These are phyloP conservation scores for Artemisia argyi DNA, from an alignment of 129 eudicot species.

Conservation along the genomic window DNA sequence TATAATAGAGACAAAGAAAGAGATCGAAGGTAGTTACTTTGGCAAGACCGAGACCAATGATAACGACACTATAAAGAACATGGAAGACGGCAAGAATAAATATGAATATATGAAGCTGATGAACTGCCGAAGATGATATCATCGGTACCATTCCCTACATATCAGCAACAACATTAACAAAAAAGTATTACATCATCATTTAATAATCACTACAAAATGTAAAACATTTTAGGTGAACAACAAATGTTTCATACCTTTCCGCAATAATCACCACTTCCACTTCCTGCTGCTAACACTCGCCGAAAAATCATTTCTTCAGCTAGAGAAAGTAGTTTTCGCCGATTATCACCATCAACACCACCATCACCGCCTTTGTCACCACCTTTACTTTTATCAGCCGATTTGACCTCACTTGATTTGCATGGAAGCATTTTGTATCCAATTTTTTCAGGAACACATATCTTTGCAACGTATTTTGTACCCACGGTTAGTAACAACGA, in stretches of 20 bases:
- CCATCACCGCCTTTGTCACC: neutral
- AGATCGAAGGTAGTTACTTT: slow-evolving; percentile 36
- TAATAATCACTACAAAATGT: neutral
- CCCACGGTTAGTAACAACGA: slow-evolving; percentile 64
- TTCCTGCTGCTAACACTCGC: slow-evolving; percentile 46
- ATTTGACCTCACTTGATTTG: neutral
- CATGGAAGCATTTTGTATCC: slow-evolving; percentile 73
- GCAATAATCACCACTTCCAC: neutral
- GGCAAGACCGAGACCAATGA: slow-evolving; percentile 62
- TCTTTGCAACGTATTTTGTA: slow-evolving; percentile 49
- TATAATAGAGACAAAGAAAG: neutral
- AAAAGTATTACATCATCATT: neutral
- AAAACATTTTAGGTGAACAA: neutral
- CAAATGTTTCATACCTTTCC: slow-evolving; percentile 3
- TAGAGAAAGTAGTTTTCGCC: slow-evolving; percentile 48
- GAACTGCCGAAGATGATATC: slow-evolving; percentile 64
- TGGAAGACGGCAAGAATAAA: slow-evolving; percentile 76
- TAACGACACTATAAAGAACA: slow-evolving; percentile 61
- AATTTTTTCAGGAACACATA: slow-evolving; percentile 53
- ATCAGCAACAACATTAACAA: neutral
- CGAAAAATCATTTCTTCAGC: slow-evolving; percentile 48
- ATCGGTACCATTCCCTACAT: slow-evolving; percentile 54
- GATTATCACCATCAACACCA: neutral
- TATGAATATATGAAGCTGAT: slow-evolving; percentile 77
- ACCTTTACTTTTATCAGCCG: too few relatives aligned